Conservation (phyloP, 2,329 filamentous ascomycete genomes). For the Verticillium tricorpus region DNA sequence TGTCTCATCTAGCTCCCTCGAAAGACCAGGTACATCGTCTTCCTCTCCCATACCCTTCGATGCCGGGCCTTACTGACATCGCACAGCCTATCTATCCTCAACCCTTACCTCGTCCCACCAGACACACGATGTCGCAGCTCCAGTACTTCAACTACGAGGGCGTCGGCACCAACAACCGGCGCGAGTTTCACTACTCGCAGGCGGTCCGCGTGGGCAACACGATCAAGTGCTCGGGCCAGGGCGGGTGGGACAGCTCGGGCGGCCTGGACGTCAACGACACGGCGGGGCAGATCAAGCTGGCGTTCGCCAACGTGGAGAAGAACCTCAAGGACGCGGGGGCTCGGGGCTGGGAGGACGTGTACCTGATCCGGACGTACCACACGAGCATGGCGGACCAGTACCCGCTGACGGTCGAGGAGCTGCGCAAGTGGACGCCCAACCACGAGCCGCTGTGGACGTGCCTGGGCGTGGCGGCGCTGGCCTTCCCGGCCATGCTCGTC, state of each 20-base stretch:
- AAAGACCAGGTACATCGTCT: too few species aligned
- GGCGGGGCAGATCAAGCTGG: constrained; percentile 38
- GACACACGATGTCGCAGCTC: constrained; percentile 22
- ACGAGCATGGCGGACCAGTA: constrained; percentile 32
- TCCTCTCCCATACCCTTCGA: too few species aligned
- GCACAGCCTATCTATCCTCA: too few species aligned
- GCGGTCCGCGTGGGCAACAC: constrained; percentile 42
- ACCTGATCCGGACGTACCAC: constrained; percentile 38
- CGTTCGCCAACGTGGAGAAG: constrained; percentile 51
- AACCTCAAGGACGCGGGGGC: constrained; percentile 44
- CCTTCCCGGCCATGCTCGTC: constrained; percentile 42
- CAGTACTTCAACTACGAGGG: constrained; percentile 23
- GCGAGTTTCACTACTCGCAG: constrained; percentile 39
- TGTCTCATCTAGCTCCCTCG: too few species aligned
- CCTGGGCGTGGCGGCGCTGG: constrained; percentile 44
- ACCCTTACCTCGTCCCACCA: too few species aligned
- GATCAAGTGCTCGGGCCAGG: constrained; percentile 43
- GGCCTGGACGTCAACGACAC: constrained; percentile 25
- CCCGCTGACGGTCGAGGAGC: constrained; percentile 31
- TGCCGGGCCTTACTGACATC: too few species aligned
- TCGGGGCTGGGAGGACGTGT: constrained; percentile 49
- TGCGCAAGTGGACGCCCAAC: constrained; percentile 24
- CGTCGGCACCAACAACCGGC: background rate
- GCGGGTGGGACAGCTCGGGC: constrained; percentile 22
- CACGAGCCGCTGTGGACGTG: constrained; percentile 34